These are phyloP conservation scores for Gigaspora rosea DNA, from an alignment of 192 early-diverging fungal species.

Conservation along the genomic window DNA sequence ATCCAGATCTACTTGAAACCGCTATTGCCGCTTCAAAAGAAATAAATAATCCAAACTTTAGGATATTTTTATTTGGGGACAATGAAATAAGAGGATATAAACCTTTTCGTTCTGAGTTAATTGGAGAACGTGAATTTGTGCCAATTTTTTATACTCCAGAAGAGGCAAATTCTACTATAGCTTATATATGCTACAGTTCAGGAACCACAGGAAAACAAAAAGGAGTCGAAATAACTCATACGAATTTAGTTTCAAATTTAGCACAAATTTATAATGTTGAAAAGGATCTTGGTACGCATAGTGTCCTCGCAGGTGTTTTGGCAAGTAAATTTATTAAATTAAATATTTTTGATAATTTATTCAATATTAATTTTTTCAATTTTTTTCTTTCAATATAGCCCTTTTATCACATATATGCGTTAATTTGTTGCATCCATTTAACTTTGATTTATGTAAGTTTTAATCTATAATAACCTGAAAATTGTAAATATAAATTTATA, in stretches of 20 bases:
- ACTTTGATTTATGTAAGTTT: too few species aligned
- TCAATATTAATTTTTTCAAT: too few species aligned
- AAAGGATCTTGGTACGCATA: slow-evolving; percentile 28
- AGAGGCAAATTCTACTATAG: slow-evolving; percentile 39
- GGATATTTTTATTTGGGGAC: slow-evolving; percentile 50
- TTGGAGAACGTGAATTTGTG: slow-evolving; percentile 27
- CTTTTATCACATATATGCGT: too few species aligned
- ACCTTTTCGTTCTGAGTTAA: slow-evolving; percentile 37
- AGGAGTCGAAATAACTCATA: slow-evolving; percentile 80
- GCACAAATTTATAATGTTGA: slow-evolving; percentile 57
- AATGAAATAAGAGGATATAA: slow-evolving; percentile 36
- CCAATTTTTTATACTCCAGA: slow-evolving; percentile 32
- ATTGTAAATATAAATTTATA: not conserved
- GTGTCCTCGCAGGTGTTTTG: slow-evolving; percentile 47
- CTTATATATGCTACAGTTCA: slow-evolving; percentile 71
- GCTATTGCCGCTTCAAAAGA: too few species aligned
- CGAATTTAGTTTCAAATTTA: slow-evolving; percentile 80
- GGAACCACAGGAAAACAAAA: slow-evolving; percentile 73
- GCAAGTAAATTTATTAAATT: not conserved
- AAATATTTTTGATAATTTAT: too few species aligned
- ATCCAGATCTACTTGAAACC: too few species aligned
- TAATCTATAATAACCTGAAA: not conserved
- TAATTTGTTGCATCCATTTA: too few species aligned
- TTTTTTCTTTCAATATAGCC: too few species aligned
- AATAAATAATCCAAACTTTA: not conserved